phyloP scores from a whole-genome alignment of 2,329 filamentous ascomycete species.

The Acrocalymma vagum region DNA sequence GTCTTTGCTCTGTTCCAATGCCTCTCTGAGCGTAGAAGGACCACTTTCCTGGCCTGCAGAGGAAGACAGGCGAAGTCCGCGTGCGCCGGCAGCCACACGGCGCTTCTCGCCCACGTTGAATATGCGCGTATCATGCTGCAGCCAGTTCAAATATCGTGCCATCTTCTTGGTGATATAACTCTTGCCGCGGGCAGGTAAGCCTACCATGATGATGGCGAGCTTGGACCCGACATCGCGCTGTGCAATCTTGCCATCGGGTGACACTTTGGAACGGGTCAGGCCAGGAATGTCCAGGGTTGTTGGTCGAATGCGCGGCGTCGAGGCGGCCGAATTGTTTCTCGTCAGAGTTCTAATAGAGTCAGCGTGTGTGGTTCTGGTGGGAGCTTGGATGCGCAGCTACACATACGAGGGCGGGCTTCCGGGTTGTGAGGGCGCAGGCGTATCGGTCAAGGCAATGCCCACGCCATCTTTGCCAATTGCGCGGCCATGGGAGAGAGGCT shows the following conservation, averaged over 20 bases:
- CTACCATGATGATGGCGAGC: conserved; percentile 98
- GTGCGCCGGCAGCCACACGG: conserved; percentile 75
- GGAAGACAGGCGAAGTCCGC: conserved; percentile 50
- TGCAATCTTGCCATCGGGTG: conserved; percentile 92
- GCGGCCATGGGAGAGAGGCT: conserved; percentile 22
- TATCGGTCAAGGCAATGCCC: conserved; percentile 67
- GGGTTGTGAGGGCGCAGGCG: conserved; percentile 69
- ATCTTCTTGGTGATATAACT: conserved; percentile 99
- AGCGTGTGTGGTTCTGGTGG: conserved; percentile 22
- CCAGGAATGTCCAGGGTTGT: conserved; percentile 97
- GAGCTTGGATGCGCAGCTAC: conserved; percentile 11
- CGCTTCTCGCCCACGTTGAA: conserved; percentile 97
- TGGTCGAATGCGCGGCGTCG: conserved; percentile 84
- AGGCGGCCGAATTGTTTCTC: conserved; percentile 76
- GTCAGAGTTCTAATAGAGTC: conserved; percentile 65
- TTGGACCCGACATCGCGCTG: conserved; percentile 95
- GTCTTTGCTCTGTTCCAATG: conserved; percentile 35
- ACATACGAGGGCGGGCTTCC: conserved; percentile 69
- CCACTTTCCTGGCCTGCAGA: conserved; percentile 37
- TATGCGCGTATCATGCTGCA: conserved; percentile 93
- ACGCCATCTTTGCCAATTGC: conserved; percentile 51
- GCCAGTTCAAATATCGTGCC: conserved; percentile 93
- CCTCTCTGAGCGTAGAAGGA: conserved; percentile 30
- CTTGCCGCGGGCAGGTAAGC: conserved; percentile 92
- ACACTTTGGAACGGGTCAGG: conserved; percentile 93